Conservation (phyloP, 495 filamentous ascomycete species). For the Xylaria curta region DNA sequence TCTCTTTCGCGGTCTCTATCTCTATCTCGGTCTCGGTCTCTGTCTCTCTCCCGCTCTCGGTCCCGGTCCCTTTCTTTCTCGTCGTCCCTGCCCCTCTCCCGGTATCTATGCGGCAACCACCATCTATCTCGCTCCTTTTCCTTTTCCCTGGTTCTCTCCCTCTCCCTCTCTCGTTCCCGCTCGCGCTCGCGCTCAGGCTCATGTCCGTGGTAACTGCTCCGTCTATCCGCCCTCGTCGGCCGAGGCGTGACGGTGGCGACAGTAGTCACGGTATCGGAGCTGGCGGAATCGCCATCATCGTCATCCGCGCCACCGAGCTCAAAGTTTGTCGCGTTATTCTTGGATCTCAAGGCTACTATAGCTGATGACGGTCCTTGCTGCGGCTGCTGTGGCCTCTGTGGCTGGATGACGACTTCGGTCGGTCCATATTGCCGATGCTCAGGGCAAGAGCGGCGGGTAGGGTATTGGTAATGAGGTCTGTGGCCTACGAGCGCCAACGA, state of each 20-base stretch:
- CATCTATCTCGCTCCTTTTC: conserved; percentile 3
- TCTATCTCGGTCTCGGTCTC: conserved; percentile 27
- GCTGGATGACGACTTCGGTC: conserved; percentile 19
- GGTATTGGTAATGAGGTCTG: background rate
- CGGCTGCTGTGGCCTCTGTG: conserved; percentile 1
- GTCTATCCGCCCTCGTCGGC: conserved; percentile 11
- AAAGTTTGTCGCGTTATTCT: background rate
- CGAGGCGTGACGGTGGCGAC: conserved; percentile 18
- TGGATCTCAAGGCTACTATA: background rate
- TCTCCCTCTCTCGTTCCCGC: conserved; percentile 18
- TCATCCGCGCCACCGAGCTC: conserved; percentile 18
- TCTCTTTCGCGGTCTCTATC: conserved; percentile 18
- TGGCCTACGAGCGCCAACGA: conserved; percentile 3
- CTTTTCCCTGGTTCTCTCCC: conserved; percentile 24
- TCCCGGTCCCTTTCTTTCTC: conserved; percentile 6
- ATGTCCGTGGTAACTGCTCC: conserved; percentile 16
- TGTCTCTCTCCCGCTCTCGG: conserved; percentile 15
- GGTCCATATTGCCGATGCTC: conserved; percentile 26
- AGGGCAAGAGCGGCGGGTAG: conserved; percentile 12
- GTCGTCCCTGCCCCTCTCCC: background rate
- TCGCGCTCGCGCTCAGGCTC: conserved; percentile 11
- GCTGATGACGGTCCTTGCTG: background rate
- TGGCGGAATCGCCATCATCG: conserved; percentile 15
- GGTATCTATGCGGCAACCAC: conserved; percentile 7
- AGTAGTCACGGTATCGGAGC: conserved; percentile 21